Percentiles rank a stretch among this genome's conserved stretches.
These are phyloP conservation scores for Ceratorhiza oryzae-sativae DNA, from an alignment of 1,284 basidiomycete species.

Conservation along the genomic window DNA sequence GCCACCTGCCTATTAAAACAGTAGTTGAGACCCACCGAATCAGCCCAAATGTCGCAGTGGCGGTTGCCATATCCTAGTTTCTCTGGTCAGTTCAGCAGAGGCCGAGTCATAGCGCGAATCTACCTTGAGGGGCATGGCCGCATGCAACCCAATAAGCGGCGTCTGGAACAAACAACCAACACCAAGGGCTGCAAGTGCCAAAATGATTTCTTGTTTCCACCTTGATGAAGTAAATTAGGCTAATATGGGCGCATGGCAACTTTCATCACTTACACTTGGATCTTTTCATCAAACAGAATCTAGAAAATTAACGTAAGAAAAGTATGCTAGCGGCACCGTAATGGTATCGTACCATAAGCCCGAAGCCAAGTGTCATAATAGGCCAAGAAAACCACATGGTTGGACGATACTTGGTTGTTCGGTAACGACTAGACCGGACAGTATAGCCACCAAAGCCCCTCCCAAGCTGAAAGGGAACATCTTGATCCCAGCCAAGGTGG, in stretches of 20 bases:
- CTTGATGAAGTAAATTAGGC: slow-evolving; percentile 35
- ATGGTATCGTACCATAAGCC: slow-evolving; percentile 43
- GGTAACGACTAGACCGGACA: slow-evolving; percentile 49
- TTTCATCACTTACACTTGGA: slow-evolving; percentile 2
- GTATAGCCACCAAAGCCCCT: slow-evolving; percentile 47
- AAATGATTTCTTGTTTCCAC: slow-evolving; percentile 41
- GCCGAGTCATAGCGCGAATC: background rate
- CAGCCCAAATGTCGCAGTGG: slow-evolving; percentile 47
- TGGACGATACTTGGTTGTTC: slow-evolving; percentile 47
- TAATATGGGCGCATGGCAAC: background rate
- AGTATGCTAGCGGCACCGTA: background rate
- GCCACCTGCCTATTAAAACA: background rate
- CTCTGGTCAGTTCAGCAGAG: no score
- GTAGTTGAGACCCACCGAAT: slow-evolving; percentile 41
- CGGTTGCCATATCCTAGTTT: slow-evolving; percentile 47
- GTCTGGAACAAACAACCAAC: slow-evolving; percentile 43
- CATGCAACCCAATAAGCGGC: slow-evolving; percentile 46
- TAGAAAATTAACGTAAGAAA: background rate
- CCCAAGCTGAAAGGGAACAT: slow-evolving; percentile 52
- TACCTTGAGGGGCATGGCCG: slow-evolving; percentile 47
- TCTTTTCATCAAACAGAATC: slow-evolving; percentile 34
- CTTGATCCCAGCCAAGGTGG: slow-evolving; percentile 52
- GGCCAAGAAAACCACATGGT: slow-evolving; percentile 45
- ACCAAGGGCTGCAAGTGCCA: slow-evolving; percentile 42
- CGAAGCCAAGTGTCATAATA: slow-evolving; percentile 47